These are phyloP conservation scores for Leccinum subtestaceum DNA, from an alignment of 768 basidiomycete genomes.

Conservation along the genomic window DNA sequence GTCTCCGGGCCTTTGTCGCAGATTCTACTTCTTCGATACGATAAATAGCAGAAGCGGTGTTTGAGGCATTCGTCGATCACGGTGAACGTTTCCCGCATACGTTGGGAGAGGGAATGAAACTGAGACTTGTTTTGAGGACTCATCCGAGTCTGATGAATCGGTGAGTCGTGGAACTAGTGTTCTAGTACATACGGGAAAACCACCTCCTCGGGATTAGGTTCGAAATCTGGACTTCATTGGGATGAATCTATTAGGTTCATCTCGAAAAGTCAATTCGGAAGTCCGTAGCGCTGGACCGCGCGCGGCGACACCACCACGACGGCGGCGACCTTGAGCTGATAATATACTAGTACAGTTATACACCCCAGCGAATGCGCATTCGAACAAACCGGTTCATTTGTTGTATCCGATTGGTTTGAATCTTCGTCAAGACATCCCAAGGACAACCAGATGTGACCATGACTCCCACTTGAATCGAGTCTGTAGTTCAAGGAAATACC, in stretches of 20 bases:
- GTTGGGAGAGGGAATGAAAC: neutral
- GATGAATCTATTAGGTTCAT: neutral
- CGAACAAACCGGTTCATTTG: no score
- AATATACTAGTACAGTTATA: neutral
- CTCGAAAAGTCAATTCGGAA: neutral
- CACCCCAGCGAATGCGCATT: neutral
- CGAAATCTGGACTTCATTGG: neutral
- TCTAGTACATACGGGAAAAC: neutral
- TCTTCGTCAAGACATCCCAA: no score
- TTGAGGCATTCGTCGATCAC: conserved; percentile 59
- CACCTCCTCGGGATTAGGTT: neutral
- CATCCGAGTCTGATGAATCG: neutral
- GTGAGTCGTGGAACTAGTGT: neutral
- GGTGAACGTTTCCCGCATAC: conserved; percentile 15
- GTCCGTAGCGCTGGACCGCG: neutral
- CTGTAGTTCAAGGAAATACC: no score
- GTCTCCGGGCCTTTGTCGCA: neutral
- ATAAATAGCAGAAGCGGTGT: conserved; percentile 75
- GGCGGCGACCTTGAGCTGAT: neutral
- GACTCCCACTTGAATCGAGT: no score
- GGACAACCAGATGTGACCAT: no score
- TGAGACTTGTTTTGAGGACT: neutral
- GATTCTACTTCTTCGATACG: conserved; percentile 50
- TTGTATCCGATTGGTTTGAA: no score
- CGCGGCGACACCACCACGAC: neutral